These are phyloP conservation scores for Petunia axillaris DNA, from an alignment of 257 asterid species.

Conservation along the genomic window DNA sequence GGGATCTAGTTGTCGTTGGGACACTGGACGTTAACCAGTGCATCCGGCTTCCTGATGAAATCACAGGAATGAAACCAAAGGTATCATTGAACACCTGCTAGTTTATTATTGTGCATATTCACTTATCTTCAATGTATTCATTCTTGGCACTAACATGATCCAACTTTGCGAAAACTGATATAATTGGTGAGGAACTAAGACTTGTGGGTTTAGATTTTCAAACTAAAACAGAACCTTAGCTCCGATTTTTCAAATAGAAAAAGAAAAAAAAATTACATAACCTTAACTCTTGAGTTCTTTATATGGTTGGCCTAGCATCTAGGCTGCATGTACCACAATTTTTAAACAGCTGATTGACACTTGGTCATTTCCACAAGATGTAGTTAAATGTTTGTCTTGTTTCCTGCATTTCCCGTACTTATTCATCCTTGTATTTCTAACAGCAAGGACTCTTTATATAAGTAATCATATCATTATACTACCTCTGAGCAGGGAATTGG, in stretches of 20 bases:
- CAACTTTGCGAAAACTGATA: too few relatives aligned
- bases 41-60: constrained; percentile 81
- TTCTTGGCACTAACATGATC: background rate
- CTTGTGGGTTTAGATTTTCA: too few relatives aligned
- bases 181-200: too few relatives aligned
- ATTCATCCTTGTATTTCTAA: background rate
- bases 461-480: constrained; percentile 11
- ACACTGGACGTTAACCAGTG: constrained; percentile 90
- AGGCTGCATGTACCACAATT: too few relatives aligned
- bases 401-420: background rate
- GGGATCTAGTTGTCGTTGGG: constrained; percentile 80
- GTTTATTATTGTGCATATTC: background rate
- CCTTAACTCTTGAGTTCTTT: too few relatives aligned
- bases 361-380: background rate
- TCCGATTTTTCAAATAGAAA: too few relatives aligned
- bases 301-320: too few relatives aligned
- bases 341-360: too few relatives aligned
- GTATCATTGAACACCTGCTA: constrained; percentile 35
- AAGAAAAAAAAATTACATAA: too few relatives aligned
- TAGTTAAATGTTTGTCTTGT: background rate
- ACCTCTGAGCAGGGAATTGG: constrained; percentile 71
- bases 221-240: too few relatives aligned
- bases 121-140: background rate
- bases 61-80: constrained; percentile 76
- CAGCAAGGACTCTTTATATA: constrained; percentile 14